Evolutionary conservation across 2,329 filamentous ascomycete species (phyloP).

Genomic region (Rosellinia necatrix): DNA sequence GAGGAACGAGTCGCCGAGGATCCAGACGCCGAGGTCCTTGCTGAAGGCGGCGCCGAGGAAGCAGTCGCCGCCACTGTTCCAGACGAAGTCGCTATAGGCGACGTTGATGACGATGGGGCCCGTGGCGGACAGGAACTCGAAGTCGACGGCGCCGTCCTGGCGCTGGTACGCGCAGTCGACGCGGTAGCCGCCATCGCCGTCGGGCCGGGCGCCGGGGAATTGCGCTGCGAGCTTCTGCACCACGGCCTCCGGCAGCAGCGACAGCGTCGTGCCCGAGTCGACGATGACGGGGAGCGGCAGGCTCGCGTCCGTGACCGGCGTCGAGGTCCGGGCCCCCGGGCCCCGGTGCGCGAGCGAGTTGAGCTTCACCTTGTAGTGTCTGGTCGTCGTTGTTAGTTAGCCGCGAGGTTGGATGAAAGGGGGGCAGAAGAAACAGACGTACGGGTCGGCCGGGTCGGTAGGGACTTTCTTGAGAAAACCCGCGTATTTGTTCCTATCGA

Average conservation of each 20-base stretch:
- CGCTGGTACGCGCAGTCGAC: conserved; percentile 49
- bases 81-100: conserved; percentile 40
- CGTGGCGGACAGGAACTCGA: conserved; percentile 45
- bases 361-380: conserved; percentile 39
- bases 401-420: background rate
- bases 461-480: conserved; percentile 50
- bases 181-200: conserved; percentile 49
- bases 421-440: conserved; percentile 25
- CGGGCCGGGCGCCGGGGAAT: conserved; percentile 47
- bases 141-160: conserved; percentile 50
- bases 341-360: conserved; percentile 30
- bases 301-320: conserved; percentile 21
- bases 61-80: conserved; percentile 37
- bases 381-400: conserved; percentile 8
- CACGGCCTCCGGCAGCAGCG: conserved; percentile 49
- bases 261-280: conserved; percentile 58
- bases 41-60: conserved; percentile 36
- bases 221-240: conserved; percentile 49
- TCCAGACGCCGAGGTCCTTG: conserved; percentile 34
- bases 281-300: conserved; percentile 51
- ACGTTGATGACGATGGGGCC: conserved; percentile 40
- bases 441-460: conserved; percentile 45
- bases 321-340: conserved; percentile 22
- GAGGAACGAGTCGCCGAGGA: conserved; percentile 41
- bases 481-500: conserved; percentile 57